These are phyloP conservation scores for Xylaria cubensis DNA, from an alignment of 495 filamentous ascomycete species.

Conservation along the genomic window DNA sequence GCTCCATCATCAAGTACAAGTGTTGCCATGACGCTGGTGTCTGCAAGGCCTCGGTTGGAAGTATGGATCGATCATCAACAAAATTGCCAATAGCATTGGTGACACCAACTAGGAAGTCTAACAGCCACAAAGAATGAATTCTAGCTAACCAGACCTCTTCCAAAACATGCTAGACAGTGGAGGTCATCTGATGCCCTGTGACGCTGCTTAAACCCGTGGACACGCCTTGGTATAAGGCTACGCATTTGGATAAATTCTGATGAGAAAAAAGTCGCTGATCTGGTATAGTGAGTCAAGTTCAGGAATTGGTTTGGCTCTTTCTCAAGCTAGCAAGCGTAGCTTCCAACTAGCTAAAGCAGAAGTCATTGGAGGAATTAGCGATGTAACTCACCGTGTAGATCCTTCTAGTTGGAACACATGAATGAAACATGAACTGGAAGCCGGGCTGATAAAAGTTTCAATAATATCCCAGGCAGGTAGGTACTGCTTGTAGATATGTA, in stretches of 20 bases:
- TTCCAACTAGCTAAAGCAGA: not conserved
- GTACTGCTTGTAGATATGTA: not conserved
- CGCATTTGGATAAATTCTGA: not conserved
- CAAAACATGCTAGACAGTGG: slow-evolving; percentile 20
- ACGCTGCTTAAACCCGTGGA: slow-evolving; percentile 5
- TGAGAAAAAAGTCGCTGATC: not conserved
- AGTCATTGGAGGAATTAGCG: not conserved
- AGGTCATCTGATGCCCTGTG: not conserved
- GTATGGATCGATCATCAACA: not conserved
- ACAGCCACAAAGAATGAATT: slow-evolving; percentile 15
- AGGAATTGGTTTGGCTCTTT: not conserved
- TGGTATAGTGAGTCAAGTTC: not conserved
- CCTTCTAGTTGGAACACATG: not conserved
- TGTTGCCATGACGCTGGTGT: slow-evolving; percentile 27
- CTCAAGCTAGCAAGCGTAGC: not conserved
- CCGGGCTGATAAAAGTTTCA: not conserved
- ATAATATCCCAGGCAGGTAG: not conserved
- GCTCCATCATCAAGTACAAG: slow-evolving; percentile 32
- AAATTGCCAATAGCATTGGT: not conserved
- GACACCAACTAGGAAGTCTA: slow-evolving; percentile 1
- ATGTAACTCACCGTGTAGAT: not conserved
- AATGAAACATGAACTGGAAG: not conserved
- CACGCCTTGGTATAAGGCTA: slow-evolving; percentile 15
- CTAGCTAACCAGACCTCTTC: slow-evolving; percentile 18
- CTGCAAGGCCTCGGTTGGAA: slow-evolving; percentile 8